These are phyloP conservation scores for Microcyclospora pomicola DNA, from an alignment of 2,329 filamentous ascomycete species.

Conservation along the genomic window DNA sequence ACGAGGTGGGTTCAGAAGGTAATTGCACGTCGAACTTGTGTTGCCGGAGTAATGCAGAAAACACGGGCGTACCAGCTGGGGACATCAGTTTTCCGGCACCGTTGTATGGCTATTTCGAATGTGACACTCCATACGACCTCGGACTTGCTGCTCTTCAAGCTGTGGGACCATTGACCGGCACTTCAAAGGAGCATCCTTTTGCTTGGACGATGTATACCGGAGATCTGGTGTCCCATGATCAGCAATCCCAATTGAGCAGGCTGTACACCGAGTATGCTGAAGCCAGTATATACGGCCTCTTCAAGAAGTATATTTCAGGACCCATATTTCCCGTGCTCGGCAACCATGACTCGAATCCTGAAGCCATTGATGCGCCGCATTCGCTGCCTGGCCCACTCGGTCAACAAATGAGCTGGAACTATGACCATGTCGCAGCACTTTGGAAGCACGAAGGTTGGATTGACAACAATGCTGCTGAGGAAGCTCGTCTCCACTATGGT, in stretches of 20 bases:
- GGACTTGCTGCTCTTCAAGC: conserved; percentile 42
- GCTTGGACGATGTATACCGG: conserved; percentile 45
- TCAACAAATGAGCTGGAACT: conserved; percentile 45
- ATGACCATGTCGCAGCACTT: conserved; percentile 39
- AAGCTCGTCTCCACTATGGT: conserved; percentile 41
- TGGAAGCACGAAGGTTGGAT: conserved; percentile 47
- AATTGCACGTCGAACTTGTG: conserved; percentile 40
- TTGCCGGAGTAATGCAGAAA: conserved; percentile 33
- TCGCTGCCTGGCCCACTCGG: conserved; percentile 39
- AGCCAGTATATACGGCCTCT: conserved; percentile 37
- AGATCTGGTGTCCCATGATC: conserved; percentile 43
- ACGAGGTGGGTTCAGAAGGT: conserved; percentile 38
- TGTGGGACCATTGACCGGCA: conserved; percentile 43
- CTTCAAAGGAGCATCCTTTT: conserved; percentile 31
- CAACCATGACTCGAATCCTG: conserved; percentile 44
- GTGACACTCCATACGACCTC: conserved; percentile 46
- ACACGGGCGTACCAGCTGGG: conserved; percentile 22
- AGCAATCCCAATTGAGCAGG: conserved; percentile 37
- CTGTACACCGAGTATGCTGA: conserved; percentile 42
- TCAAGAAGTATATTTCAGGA: conserved; percentile 42
- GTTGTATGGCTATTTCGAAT: conserved; percentile 41
- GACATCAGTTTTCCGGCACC: conserved; percentile 35
- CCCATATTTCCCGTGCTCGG: conserved; percentile 44
- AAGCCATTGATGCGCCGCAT: conserved; percentile 40
- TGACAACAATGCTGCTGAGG: conserved; percentile 27